Percentiles rank a stretch among this genome's conserved stretches.
These are phyloP conservation scores for Alternaria angustiovoidea DNA, from an alignment of 2,329 filamentous ascomycete genomes.

Conservation along the genomic window DNA sequence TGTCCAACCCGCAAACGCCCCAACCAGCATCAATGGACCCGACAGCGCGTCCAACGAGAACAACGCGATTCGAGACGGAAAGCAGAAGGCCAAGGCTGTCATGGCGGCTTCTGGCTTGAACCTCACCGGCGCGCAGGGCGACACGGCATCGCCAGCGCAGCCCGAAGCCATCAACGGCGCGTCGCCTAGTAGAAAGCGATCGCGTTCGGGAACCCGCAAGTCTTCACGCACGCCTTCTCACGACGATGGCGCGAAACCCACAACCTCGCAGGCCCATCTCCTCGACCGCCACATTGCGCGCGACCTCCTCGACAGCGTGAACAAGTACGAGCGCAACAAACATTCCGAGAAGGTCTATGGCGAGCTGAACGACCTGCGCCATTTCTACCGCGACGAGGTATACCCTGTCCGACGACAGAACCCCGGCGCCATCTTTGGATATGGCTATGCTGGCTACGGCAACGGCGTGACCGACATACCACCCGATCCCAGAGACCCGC, in stretches of 20 bases:
- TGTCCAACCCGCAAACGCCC: conserved; percentile 44
- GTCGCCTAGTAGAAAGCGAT: conserved; percentile 64
- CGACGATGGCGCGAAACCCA: conserved; percentile 48
- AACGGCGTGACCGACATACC: conserved; percentile 77
- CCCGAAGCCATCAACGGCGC: conserved; percentile 58
- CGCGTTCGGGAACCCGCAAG: conserved; percentile 65
- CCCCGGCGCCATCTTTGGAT: conserved; percentile 68
- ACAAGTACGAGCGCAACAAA: conserved; percentile 59
- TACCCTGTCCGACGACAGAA: conserved; percentile 66
- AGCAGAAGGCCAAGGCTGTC: conserved; percentile 67
- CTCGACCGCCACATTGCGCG: conserved; percentile 71
- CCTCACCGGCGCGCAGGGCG: conserved; percentile 39
- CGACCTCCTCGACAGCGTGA: conserved; percentile 66
- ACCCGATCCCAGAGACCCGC: conserved; percentile 55
- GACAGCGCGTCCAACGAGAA: conserved; percentile 41
- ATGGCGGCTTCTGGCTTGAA: conserved; percentile 62
- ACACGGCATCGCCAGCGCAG: conserved; percentile 41
- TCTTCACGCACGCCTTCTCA: conserved; percentile 51
- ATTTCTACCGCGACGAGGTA: conserved; percentile 53
- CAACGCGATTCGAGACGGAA: conserved; percentile 64
- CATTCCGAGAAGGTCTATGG: conserved; percentile 71
- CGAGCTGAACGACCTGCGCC: conserved; percentile 50
- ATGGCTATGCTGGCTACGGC: conserved; percentile 86
- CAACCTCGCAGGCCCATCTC: conserved; percentile 54
- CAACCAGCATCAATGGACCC: conserved; percentile 35